Conservation (phyloP, 2,329 filamentous ascomycete genomes). For the Fusarium goolgardi region DNA sequence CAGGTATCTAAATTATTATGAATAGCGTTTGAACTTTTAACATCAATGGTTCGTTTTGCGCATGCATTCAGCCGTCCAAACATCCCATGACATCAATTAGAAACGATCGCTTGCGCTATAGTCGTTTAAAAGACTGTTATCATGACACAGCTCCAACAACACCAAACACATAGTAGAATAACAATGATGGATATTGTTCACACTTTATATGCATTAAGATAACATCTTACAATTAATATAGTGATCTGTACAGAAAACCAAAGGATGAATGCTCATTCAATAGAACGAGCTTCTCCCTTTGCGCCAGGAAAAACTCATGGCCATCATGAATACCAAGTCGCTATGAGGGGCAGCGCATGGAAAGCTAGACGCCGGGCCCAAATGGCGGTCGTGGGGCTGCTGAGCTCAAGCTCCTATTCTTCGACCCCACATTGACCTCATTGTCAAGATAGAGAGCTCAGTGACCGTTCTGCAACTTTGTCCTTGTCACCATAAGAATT, state of each 20-base stretch:
- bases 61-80: neutral
- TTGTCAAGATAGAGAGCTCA: conserved; percentile 30
- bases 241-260: rapidly evolving
- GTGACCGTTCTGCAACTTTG: conserved; percentile 19
- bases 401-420: conserved; percentile 38
- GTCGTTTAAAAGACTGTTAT: conserved; percentile 15
- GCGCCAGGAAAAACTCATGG: neutral
- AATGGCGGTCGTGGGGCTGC: conserved; percentile 33
- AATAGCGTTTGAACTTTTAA: neutral
- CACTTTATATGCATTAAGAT: too few relatives aligned
- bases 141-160: conserved; percentile 27
- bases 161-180: conserved; percentile 1
- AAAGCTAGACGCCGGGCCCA: conserved; percentile 30
- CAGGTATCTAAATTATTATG: neutral
- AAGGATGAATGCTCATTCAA: too few relatives aligned
- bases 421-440: conserved; percentile 47
- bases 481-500: conserved; percentile 9
- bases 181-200: neutral
- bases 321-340: conserved; percentile 29
- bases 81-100: conserved; percentile 4
- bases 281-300: neutral
- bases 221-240: rapidly evolving
- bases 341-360: conserved; percentile 30
- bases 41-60: neutral
- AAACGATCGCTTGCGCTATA: conserved; percentile 24